Base-by-base conservation (phyloP, 2,329 filamentous ascomycete species). In the Exophiala dermatitidis region DNA sequence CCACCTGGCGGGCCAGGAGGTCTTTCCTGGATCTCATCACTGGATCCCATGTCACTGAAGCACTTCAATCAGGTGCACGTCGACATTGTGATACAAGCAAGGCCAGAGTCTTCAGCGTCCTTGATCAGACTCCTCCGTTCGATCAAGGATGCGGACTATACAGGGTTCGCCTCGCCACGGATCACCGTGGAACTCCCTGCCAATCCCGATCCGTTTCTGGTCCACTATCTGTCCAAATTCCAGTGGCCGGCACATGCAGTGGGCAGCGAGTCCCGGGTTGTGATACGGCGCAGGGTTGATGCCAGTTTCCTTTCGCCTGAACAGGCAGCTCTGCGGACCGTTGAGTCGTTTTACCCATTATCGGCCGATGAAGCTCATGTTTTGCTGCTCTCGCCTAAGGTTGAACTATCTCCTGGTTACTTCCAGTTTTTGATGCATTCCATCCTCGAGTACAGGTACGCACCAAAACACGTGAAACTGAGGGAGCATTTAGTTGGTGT, bases 311-410 rank as follows among this genome's bases (percentile, higher is more conserved):
- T 85, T 57, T 82, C 76, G 4, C 77, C 86, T 41, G 82, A 86
- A 59, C 84, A 90, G 61, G 84, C 85, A 52, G 83, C 88, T 0
- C 74, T 85, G 10, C 82, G 85, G 28, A 87, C 91, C 54, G 72
- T 95, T 3, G 90, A 97, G 71, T 86, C 88, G 0, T 95, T 95
- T 68, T 97, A 90, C 77, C 90, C 93, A 1, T 71, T 74, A 2
- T 75, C 82, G 53, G 75, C 82, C 3, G 66, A 69, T 1, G 70
- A 81, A 48, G 84, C 84, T 6, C 89, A 96, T 67, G 80, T 95
- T 2, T 76, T 98, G n/a, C 71, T 96, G 1, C 78, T 98, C 4
- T 90, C 89, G 3, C 82, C 90, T 1, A 83, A 95, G 61, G 80
- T 79, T 1, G 87, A 97, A 67, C 71, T 97, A 0, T 86, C 88